A percentile compares a stretch with the other conserved stretches of the same genome.
Conservation (phyloP, 2,329 filamentous ascomycete species). For the Onygenales sp. region DNA sequence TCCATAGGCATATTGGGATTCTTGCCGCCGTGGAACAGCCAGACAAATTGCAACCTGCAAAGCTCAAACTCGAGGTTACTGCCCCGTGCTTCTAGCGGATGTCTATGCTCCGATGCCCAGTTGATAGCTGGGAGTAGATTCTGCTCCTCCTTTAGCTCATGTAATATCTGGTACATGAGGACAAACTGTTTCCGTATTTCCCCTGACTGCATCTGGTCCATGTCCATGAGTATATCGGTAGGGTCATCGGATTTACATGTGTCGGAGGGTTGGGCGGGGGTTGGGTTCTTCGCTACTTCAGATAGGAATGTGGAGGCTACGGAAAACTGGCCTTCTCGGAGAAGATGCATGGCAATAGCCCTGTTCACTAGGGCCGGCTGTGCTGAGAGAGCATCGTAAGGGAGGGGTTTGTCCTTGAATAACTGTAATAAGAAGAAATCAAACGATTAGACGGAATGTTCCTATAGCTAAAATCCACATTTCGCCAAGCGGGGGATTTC, state of each 20-base stretch:
- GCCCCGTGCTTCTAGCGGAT: conserved; percentile 65
- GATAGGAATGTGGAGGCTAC: conserved; percentile 77
- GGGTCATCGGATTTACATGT: conserved; percentile 26
- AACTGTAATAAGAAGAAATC: conserved; percentile 34
- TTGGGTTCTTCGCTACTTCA: conserved; percentile 50
- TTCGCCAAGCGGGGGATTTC: not conserved
- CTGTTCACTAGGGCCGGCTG: conserved; percentile 75
- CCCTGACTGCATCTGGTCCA: conserved; percentile 51
- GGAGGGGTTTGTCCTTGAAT: conserved; percentile 58
- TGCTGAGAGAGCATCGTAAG: conserved; percentile 69
- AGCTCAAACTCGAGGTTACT: conserved; percentile 95
- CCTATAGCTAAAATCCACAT: not conserved
- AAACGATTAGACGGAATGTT: not conserved
- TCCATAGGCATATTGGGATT: conserved; percentile 9
- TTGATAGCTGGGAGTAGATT: conserved; percentile 76
- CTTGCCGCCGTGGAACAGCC: conserved; percentile 63
- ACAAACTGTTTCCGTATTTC: conserved; percentile 72
- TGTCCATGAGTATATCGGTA: conserved; percentile 37
- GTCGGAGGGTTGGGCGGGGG: conserved; percentile 21
- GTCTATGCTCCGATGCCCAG: conserved; percentile 69
- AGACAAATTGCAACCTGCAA: conserved; percentile 79
- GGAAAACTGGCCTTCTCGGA: conserved; percentile 86
- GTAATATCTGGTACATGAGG: conserved; percentile 83
- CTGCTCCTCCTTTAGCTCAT: conserved; percentile 58
- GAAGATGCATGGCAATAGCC: conserved; percentile 90